Evolutionary conservation across 768 basidiomycete species (phyloP).

Genomic region (Saitozyma podzolica): DNA sequence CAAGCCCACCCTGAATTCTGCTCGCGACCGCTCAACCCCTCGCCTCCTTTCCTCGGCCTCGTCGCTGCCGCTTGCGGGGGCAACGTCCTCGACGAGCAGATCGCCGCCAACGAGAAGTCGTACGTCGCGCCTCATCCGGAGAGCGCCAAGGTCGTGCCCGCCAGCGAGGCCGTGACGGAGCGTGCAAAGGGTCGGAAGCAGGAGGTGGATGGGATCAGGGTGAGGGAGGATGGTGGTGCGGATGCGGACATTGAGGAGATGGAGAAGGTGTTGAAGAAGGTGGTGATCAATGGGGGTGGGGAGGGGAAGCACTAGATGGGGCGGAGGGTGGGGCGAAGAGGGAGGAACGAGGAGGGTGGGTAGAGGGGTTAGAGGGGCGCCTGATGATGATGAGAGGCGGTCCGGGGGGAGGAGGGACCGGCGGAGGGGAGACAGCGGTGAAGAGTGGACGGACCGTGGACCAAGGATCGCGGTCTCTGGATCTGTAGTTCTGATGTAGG

Average conservation of each 20-base stretch:
- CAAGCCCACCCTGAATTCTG: slow-evolving; percentile 99
- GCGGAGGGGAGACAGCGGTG: too few species aligned
- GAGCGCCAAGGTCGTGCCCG: slow-evolving; percentile 46
- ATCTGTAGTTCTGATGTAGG: too few species aligned
- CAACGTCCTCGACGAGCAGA: slow-evolving; percentile 68
- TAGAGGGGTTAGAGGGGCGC: too few species aligned
- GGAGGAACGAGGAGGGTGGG: too few species aligned
- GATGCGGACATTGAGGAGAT: slow-evolving; percentile 20
- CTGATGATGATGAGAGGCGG: too few species aligned
- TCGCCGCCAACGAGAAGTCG: slow-evolving; percentile 62
- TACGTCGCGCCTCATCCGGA: slow-evolving; percentile 52
- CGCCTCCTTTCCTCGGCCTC: slow-evolving; percentile 94
- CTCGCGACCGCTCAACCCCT: slow-evolving; percentile 94
- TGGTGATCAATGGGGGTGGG: slow-evolving; percentile 13
- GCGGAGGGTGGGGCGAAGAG: too few species aligned
- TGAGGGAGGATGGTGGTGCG: slow-evolving; percentile 16
- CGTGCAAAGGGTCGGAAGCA: slow-evolving; percentile 41
- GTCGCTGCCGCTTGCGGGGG: slow-evolving; percentile 71
- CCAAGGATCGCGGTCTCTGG: too few species aligned
- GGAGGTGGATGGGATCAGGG: slow-evolving; percentile 29
- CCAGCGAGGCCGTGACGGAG: slow-evolving; percentile 42
- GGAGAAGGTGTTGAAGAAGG: slow-evolving; percentile 23
- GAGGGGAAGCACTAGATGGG: not conserved
- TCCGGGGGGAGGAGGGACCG: too few species aligned
- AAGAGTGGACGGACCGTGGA: too few species aligned